Evolutionary conservation across 345 rosid species (phyloP).

Genomic region (Litchi chinensis): DNA sequence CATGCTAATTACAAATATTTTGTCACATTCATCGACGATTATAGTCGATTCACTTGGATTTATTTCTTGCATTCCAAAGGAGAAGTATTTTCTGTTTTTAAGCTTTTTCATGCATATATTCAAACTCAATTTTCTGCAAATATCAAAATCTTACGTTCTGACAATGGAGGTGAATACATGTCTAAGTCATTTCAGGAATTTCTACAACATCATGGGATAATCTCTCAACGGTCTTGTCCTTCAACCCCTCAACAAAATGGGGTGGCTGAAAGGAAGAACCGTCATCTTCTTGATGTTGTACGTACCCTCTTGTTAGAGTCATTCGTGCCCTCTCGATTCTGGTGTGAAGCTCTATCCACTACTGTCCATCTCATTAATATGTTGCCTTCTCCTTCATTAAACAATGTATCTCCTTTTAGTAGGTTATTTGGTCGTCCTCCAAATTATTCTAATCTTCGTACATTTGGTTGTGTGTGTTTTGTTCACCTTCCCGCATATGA

Average conservation of each 20-base stretch:
- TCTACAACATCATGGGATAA: background rate
- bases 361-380: too few species aligned
- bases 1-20: too few species aligned
- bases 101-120: too few species aligned
- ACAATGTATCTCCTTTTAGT: background rate
- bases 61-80: too few species aligned
- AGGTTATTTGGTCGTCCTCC: background rate
- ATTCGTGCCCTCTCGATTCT: background rate
- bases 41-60: too few species aligned
- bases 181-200: background rate
- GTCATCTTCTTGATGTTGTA: background rate
- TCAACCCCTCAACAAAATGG: background rate
- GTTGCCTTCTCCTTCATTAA: too few species aligned
- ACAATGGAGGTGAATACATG: too few species aligned
- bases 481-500: background rate
- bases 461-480: background rate
- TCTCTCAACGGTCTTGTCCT: background rate
- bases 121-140: too few species aligned
- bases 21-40: too few species aligned
- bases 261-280: background rate
- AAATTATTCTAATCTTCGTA: background rate
- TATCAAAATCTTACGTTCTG: too few species aligned
- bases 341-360: background rate
- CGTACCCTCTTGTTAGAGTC: background rate
- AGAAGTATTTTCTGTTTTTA: too few species aligned